Evolutionary conservation across 2,329 filamentous ascomycete species (phyloP).

Genomic region (Teratosphaeria epicoccoides): DNA sequence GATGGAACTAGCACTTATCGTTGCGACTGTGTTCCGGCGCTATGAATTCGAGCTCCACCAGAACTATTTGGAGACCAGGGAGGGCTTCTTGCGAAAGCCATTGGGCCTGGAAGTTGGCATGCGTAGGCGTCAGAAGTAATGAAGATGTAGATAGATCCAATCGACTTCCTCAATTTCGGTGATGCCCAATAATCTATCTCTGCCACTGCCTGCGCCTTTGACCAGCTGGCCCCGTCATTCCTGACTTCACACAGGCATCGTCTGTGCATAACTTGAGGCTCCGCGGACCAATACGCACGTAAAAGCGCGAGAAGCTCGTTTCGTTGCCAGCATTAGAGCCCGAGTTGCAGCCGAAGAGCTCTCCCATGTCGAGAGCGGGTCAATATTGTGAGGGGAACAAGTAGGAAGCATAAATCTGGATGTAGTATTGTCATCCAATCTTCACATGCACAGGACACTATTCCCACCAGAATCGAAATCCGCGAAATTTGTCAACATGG

Average conservation of each 20-base stretch:
- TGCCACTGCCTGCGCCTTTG: no score
- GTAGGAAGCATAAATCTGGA: neutral
- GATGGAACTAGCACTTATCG: slow-evolving; percentile 32
- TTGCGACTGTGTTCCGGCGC: slow-evolving; percentile 27
- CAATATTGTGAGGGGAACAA: neutral
- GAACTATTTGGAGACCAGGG: slow-evolving; percentile 23
- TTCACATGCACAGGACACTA: no score
- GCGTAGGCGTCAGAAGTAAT: slow-evolving; percentile 6
- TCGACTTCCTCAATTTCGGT: no score
- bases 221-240: no score
- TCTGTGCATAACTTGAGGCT: neutral
- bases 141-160: no score
- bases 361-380: neutral
- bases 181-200: no score
- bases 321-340: neutral
- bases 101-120: slow-evolving; percentile 20
- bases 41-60: slow-evolving; percentile 28
- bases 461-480: neutral
- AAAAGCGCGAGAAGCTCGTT: neutral
- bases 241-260: neutral
- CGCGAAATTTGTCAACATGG: slow-evolving; percentile 5
- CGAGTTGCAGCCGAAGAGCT: neutral
- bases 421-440: neutral
- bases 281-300: neutral
- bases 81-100: slow-evolving; percentile 28